phyloP scores from a whole-genome alignment of 129 eudicot genomes.

The Lactuca saligna region DNA sequence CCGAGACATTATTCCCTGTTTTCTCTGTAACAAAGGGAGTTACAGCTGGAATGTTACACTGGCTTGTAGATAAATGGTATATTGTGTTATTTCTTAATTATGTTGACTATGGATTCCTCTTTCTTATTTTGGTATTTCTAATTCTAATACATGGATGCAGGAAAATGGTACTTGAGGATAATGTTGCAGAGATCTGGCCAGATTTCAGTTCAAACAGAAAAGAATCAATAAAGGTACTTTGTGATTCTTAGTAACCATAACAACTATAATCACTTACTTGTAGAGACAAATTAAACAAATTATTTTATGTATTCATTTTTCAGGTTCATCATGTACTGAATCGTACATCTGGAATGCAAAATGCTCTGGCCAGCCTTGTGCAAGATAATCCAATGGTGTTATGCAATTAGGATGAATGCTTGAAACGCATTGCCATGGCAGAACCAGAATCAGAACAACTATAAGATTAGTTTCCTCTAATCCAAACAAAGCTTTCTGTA shows the following conservation, averaged over 20 bases:
- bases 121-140: neutral
- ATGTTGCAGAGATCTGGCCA: constrained; percentile 75
- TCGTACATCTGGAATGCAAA: constrained; percentile 89
- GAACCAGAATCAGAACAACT: constrained; percentile 66
- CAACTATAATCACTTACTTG: too few species aligned
- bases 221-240: constrained; percentile 69
- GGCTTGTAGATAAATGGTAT: constrained; percentile 84
- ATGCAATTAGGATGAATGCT: constrained; percentile 78
- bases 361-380: constrained; percentile 58
- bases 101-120: too few species aligned
- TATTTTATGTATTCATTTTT: neutral
- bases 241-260: neutral
- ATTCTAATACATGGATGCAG: constrained; percentile 27
- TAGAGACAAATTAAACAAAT: too few species aligned
- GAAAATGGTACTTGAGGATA: constrained; percentile 72
- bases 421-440: constrained; percentile 46
- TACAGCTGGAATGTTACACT: constrained; percentile 80
- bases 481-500: too few species aligned
- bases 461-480: too few species aligned
- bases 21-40: constrained; percentile 89
- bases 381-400: constrained; percentile 69
- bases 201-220: constrained; percentile 64
- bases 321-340: constrained; percentile 95
- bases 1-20: constrained; percentile 85
- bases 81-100: neutral